Conservation (phyloP, 768 basidiomycete species). For the Mycena pura region DNA sequence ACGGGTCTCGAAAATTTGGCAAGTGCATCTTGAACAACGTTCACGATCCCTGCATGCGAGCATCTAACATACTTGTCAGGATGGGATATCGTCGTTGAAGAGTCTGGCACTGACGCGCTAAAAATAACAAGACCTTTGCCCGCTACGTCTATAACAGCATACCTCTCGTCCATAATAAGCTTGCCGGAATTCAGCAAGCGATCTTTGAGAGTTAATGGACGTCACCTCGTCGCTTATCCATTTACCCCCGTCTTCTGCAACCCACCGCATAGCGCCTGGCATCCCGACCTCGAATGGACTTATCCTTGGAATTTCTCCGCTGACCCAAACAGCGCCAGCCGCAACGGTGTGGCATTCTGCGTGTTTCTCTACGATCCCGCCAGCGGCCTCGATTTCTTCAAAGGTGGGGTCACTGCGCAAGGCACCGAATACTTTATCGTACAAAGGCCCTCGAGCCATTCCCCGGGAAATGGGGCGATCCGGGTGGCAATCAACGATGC, state of each 20-base stretch:
- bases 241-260: constrained; percentile 42
- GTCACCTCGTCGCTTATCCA: constrained; percentile 66
- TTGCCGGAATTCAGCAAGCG: constrained; percentile 34
- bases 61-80: constrained; percentile 43
- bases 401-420: constrained; percentile 78
- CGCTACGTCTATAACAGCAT: constrained; percentile 76
- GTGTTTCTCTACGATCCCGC: constrained; percentile 64
- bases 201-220: not conserved
- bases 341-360: constrained; percentile 70
- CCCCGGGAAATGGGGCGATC: constrained; percentile 76
- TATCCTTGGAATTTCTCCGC: constrained; percentile 79
- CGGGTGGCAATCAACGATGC: constrained; percentile 79
- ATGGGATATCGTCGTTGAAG: not conserved
- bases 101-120: constrained; percentile 71
- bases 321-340: constrained; percentile 71
- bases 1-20: constrained; percentile 68
- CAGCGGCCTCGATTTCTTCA: constrained; percentile 60
- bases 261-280: constrained; percentile 71
- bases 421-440: constrained; percentile 61
- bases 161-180: constrained; percentile 87
- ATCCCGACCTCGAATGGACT: constrained; percentile 75
- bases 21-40: constrained; percentile 78
- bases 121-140: constrained; percentile 86
- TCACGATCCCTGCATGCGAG: constrained; percentile 86
- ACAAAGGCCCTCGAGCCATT: constrained; percentile 69